Conservation (phyloP, 306 rosid species). For the Vachellia collinsii region DNA sequence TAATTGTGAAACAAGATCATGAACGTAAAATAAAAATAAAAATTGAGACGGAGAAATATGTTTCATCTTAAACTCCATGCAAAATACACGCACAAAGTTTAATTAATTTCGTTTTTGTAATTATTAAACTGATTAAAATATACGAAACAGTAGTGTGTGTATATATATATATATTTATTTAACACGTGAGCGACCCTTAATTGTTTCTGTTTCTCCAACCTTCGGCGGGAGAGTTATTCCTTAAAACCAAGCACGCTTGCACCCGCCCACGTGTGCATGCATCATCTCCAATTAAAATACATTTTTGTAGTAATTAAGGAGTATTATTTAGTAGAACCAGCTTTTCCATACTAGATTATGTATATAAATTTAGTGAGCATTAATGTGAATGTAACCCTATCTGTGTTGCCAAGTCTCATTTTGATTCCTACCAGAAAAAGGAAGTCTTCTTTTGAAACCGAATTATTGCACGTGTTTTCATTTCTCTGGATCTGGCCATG, state of each 20-base stretch:
- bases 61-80: neutral
- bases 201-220: neutral
- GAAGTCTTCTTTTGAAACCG: neutral
- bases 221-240: slow-evolving; percentile 2
- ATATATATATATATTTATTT: neutral
- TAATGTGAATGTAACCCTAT: neutral
- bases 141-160: too few relatives aligned
- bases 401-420: neutral
- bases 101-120: neutral
- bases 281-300: neutral
- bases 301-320: neutral
- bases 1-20: neutral
- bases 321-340: neutral
- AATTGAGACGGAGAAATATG: too few relatives aligned
- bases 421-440: neutral
- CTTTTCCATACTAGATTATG: neutral
- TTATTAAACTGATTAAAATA: neutral
- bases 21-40: too few relatives aligned
- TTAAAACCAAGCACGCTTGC: neutral
- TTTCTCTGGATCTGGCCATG: neutral
- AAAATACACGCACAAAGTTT: neutral
- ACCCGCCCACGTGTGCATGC: neutral
- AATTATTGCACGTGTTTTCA: neutral
- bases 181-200: neutral
- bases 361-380: too few relatives aligned